These are phyloP conservation scores for Galerina marginata DNA, from an alignment of 768 basidiomycete genomes.

Conservation along the genomic window DNA sequence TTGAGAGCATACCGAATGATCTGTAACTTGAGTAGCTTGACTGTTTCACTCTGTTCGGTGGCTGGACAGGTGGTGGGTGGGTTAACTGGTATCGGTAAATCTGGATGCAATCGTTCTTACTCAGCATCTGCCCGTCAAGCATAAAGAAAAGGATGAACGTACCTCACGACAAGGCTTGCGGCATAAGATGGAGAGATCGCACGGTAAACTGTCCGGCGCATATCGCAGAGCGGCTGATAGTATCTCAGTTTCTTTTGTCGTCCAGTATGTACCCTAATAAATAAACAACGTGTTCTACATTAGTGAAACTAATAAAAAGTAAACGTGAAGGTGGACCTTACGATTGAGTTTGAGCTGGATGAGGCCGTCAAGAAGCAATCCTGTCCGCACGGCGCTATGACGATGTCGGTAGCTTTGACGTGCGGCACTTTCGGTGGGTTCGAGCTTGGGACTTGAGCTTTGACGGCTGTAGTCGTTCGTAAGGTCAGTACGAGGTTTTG, in stretches of 20 bases:
- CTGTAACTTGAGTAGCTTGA: too few relatives aligned
- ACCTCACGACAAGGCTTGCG: constrained; percentile 69
- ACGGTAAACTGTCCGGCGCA: constrained; percentile 51
- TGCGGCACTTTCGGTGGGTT: constrained; percentile 29
- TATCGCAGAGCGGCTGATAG: constrained; percentile 47
- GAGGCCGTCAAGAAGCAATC: constrained; percentile 36
- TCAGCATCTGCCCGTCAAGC: not conserved
- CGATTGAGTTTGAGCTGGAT: constrained; percentile 10
- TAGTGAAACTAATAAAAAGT: not conserved
- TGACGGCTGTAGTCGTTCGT: constrained; percentile 26
- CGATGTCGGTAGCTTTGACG: constrained; percentile 18
- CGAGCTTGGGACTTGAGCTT: constrained; percentile 33
- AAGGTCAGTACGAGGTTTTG: too few relatives aligned
- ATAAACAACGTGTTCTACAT: constrained; percentile 2
- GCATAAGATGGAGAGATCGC: constrained; percentile 60
- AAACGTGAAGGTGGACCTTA: constrained; percentile 1
- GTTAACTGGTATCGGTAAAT: not conserved
- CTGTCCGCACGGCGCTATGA: constrained; percentile 33
- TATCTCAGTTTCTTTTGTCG: constrained; percentile 39
- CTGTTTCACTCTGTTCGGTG: too few relatives aligned
- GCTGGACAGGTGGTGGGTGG: not conserved
- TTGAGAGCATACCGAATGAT: too few relatives aligned
- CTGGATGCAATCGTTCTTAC: not conserved
- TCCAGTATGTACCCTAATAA: constrained; percentile 40
- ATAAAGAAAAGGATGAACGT: not conserved